Evolutionary conservation across 228 moss, liverwort and hornwort species (phyloP).

Genomic region (Sphagnum magellanicum): DNA sequence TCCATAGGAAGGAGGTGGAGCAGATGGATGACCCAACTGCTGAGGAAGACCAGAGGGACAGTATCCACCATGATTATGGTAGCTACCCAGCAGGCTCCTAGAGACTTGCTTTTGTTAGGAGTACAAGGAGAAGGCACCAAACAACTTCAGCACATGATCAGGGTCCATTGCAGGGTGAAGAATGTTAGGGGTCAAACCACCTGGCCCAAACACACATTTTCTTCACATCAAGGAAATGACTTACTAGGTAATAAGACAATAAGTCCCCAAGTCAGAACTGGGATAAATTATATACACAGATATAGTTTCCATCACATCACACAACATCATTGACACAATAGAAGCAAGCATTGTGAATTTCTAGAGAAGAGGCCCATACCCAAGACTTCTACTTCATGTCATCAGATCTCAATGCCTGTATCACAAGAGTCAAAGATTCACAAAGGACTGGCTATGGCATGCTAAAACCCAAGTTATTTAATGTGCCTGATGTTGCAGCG

Average conservation of each 20-base stretch:
- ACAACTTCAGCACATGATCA: too few relatives aligned
- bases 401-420: slow-evolving; percentile 34
- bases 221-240: too few relatives aligned
- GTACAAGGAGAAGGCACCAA: slow-evolving; percentile 18
- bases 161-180: too few relatives aligned
- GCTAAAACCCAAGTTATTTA: background rate
- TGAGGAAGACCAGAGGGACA: slow-evolving; percentile 76
- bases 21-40: slow-evolving; percentile 92
- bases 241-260: too few relatives aligned
- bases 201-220: too few relatives aligned
- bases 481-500: background rate
- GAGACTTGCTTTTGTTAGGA: slow-evolving; percentile 81
- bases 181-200: too few relatives aligned
- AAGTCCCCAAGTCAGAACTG: too few relatives aligned
- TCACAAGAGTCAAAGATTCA: slow-evolving; percentile 40
- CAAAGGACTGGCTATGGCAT: slow-evolving; percentile 20
- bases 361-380: background rate
- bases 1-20: slow-evolving; percentile 77
- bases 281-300: too few relatives aligned
- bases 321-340: too few relatives aligned
- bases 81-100: slow-evolving; percentile 75
- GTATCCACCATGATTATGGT: slow-evolving; percentile 54
- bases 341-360: too few relatives aligned
- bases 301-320: too few relatives aligned
- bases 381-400: slow-evolving; percentile 30